Evolutionary conservation across 2,329 filamentous ascomycete species (phyloP).

Genomic region (Alternaria sp.): DNA sequence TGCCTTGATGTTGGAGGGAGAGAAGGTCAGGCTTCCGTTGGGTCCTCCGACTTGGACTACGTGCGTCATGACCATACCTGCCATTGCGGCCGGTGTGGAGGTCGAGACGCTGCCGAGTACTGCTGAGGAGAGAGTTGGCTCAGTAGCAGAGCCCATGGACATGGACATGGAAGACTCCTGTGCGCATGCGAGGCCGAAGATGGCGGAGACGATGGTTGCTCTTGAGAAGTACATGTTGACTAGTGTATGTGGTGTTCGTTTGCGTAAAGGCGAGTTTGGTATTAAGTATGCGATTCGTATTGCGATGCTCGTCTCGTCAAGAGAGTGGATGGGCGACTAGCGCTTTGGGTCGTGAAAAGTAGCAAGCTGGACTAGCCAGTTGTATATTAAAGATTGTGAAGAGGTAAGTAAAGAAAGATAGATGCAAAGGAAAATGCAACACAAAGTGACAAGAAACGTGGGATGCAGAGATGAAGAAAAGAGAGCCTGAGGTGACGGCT

Average conservation of each 20-base stretch:
- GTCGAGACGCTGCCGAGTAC: background rate
- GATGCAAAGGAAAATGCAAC: conserved; percentile 39
- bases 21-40: conserved; percentile 63
- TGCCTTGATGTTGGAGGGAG: conserved; percentile 69
- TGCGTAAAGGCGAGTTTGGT: conserved; percentile 2
- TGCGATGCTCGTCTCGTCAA: conserved; percentile 22
- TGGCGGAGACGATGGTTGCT: conserved; percentile 37
- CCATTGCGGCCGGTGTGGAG: background rate
- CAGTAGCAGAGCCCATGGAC: background rate
- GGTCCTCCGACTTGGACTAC: conserved; percentile 69
- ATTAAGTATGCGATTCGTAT: conserved; percentile 34
- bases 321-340: conserved; percentile 45
- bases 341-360: conserved; percentile 31
- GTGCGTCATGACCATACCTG: conserved; percentile 52
- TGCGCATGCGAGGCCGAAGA: conserved; percentile 38
- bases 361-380: conserved; percentile 47
- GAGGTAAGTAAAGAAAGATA: conserved; percentile 35
- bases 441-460: conserved; percentile 28
- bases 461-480: conserved; percentile 36
- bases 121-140: background rate
- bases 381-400: conserved; percentile 41
- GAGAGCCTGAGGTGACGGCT: conserved; percentile 42
- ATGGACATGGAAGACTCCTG: conserved; percentile 14
- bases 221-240: conserved; percentile 44
- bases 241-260: conserved; percentile 12